These are phyloP conservation scores for Pseudogymnoascus sp. DNA, from an alignment of 2,329 filamentous ascomycete genomes.

Conservation along the genomic window DNA sequence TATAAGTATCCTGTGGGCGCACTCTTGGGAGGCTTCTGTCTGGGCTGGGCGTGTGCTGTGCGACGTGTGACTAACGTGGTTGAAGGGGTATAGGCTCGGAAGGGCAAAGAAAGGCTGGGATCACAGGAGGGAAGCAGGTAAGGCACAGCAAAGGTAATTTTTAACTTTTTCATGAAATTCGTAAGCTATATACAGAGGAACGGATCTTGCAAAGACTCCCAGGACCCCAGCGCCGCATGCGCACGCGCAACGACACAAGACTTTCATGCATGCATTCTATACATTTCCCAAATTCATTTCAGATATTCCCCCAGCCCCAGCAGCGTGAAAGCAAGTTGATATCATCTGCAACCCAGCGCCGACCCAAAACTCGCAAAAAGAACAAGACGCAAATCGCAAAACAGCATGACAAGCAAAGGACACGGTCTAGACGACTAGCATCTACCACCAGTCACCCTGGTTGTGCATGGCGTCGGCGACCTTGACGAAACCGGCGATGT, in stretches of 20 bases:
- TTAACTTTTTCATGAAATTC: background rate
- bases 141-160: background rate
- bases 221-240: background rate
- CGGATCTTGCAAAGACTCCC: background rate
- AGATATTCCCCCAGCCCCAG: conserved; percentile 2
- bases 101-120: background rate
- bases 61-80: background rate
- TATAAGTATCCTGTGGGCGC: background rate
- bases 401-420: background rate
- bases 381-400: background rate
- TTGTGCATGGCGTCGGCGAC: conserved; percentile 90
- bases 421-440: background rate
- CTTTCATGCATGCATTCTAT: conserved; percentile 2
- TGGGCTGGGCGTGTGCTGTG: background rate
- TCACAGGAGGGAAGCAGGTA: background rate
- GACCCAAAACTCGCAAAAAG: background rate
- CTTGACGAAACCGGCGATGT: conserved; percentile 98
- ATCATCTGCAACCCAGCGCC: conserved; percentile 5
- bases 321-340: conserved; percentile 8
- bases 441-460: conserved; percentile 85
- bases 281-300: background rate
- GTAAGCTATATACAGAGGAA: conserved; percentile 6
- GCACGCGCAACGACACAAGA: background rate
- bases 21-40: background rate
- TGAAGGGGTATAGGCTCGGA: background rate